Base-by-base conservation (phyloP, 2,329 filamentous ascomycete genomes). In the Lasiodiplodia sp. region DNA sequence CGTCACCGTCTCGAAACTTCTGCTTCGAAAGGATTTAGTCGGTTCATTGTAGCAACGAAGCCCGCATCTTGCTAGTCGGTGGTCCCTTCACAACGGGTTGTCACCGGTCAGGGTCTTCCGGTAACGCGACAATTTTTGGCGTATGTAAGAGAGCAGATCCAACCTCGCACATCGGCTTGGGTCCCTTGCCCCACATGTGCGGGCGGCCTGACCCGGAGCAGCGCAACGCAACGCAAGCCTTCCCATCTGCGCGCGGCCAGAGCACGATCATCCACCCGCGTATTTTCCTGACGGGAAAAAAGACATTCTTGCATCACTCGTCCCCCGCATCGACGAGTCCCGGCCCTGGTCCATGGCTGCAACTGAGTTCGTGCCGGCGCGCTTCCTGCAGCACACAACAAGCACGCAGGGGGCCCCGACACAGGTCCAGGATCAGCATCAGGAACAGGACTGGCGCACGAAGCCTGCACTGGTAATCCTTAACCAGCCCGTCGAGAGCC, bases 401-500 rank as follows among this genome's bases (percentile, higher is more conserved):
- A 34, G 53, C 31, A 31, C 49, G 51, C 49, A 51, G 63, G 51
- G 38, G 47, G 12, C 58, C 12, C 3, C 44, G 3, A 18, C 53
- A 28, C 53, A 56, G 53, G 53, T 25, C 56, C 58, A 51, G 58
- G 34, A 55, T 55, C 51, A 31, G 38, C 52, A 66, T 55, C 38
- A 66, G 52, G 34, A 66, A 66, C 63, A 66, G 52, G 63, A 70
- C 53, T 69, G 71, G 34, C 69, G 70, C 14, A 68, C 70, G 21
- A 69, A 71, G 21, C 76, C 77, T 63, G 72, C 77, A 69, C 77
- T 86, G 28, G 73, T 78, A 53, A 82, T 84, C n/a, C 74, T 87
- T 38, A 83, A 84, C 67, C 79, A 80, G 64, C 79, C 78, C 66
- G 79, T 81, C 68, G 70, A 73, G 76, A 77, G 77, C 74, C 87